Conservation (phyloP, 805 yeast species). For the Ogataea angusta region DNA sequence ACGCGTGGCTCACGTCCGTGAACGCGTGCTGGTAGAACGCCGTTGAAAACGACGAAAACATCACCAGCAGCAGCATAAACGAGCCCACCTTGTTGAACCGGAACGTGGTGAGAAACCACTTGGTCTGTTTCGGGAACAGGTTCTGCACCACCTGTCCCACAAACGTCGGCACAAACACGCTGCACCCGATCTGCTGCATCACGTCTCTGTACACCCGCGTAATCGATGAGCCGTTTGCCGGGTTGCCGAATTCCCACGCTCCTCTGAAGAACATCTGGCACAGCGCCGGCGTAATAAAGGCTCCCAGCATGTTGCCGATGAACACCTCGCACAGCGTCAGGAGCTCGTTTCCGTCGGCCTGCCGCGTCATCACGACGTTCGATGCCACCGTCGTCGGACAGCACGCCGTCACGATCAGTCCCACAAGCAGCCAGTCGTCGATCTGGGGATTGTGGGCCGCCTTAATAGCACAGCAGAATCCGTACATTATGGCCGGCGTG, state of each 20-base stretch:
- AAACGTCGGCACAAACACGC: slow-evolving; percentile 76
- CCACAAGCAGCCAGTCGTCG: slow-evolving; percentile 74
- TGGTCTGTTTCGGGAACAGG: slow-evolving; percentile 59
- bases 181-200: slow-evolving; percentile 82
- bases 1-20: slow-evolving; percentile 44
- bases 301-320: slow-evolving; percentile 80
- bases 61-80: slow-evolving; percentile 68
- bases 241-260: slow-evolving; percentile 76
- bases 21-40: slow-evolving; percentile 85
- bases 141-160: slow-evolving; percentile 87
- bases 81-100: slow-evolving; percentile 71
- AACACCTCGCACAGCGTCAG: slow-evolving; percentile 81
- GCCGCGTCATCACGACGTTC: slow-evolving; percentile 86
- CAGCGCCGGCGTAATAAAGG: slow-evolving; percentile 83
- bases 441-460: slow-evolving; percentile 56
- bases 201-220: slow-evolving; percentile 63
- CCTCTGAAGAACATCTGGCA: slow-evolving; percentile 64
- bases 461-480: slow-evolving; percentile 65
- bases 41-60: slow-evolving; percentile 65
- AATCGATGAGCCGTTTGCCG: slow-evolving; percentile 56
- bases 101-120: slow-evolving; percentile 56
- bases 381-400: slow-evolving; percentile 93
- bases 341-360: slow-evolving; percentile 76
- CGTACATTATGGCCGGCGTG: slow-evolving; percentile 50
- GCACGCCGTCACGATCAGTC: slow-evolving; percentile 76